Base-by-base conservation (phyloP, 805 yeast genomes). In the Torulaspora indica region DNA sequence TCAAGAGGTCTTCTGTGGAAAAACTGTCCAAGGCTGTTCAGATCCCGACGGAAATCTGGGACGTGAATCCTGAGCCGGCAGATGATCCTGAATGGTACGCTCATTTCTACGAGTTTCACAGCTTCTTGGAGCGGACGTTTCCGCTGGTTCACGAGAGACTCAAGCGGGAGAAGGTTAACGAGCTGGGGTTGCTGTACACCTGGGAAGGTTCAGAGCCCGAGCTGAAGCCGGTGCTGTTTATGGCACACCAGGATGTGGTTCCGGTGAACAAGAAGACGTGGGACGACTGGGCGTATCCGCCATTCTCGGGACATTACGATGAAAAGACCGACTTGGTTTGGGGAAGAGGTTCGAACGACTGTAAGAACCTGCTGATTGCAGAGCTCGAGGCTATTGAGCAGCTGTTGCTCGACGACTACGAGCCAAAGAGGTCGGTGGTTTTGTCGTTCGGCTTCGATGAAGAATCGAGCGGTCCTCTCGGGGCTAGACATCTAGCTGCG, bases 231-330 rank as follows among this genome's bases (percentile, higher is more conserved):
- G 53, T 81, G 13, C 52, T 87, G 63, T 67, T 85, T 35, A 76
- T 84, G 62, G 91, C 93, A 4, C 96, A 87, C 61, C 87, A 81
- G 59, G 95, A 87, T 58, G 87, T 82, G 1, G 95, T 87, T 12
- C 95, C 95, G 0, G 82, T 85, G 5, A 83, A 79, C 55, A 58
- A 61, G n/a, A 76, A 72, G 18, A 77, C 89, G 0, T 63, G 70
- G 34, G 68, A 64, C 22, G 67, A 76, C 43, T 87, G 95, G 95
- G 69, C 66, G 0, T 70, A 76, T 56, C 81, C 80, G 8, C 95
- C 95, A 2, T 83, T 78, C 46, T 61, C 71, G 13, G 88, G 84
- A 12, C 68, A 74, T 54, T 85, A 69, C 57, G 95, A 87, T 54
- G 89, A 87, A 12, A 54, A 59, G 35, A 56, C 56, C 5, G 70